Evolutionary conservation across 345 rosid genomes (phyloP), one percentile per base, ranked within the genome.

Genomic region (Gossypium raimondii): DNA sequence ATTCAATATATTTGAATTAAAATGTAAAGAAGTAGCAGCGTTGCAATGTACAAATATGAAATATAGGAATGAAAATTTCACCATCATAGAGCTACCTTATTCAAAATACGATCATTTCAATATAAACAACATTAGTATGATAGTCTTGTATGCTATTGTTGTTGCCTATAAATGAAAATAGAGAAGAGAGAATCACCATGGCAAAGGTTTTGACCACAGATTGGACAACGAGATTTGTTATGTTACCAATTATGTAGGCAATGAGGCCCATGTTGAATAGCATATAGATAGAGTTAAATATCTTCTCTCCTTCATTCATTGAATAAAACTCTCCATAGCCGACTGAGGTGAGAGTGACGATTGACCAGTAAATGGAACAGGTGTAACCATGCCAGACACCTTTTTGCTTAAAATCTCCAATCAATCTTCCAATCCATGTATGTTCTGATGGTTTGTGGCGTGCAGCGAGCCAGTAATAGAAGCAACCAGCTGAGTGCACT

Each of bases 271-370:
- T 92, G 83, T 94, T 94, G 87, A 89, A 91, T 29, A 92, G 85
- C 98, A 94, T 92, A 77, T 94, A 92, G 44, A 86, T 20, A 88
- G 88, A 86, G 73, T 88, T 92, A 73, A 92, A 94, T n/a, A 85
- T 22, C 83, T 94, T 85, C 85, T 92, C 97, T 60, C 78, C 85
- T 0, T 83, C 80, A 59, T 94, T 92, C 4, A 91, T 82, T 0
- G 98, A 91, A 61, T 87, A 92, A 72, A 94, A 68, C 77, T 94
- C 98, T 16, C 98, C 98, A 41, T 94, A 94, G 62, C 98, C 98
- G 2, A 92, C 97, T 0, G 97, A 91, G 41, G 95, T 87, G 76
- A 94, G 94, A 60, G 98, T 94, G 76, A 89, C 97, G 43, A 89
- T 87, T 13, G 98, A 91, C 97, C 97, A 94, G 79, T 94, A 94